Conservation (phyloP, 1,139 yeast genomes). For the Scheffersomyces insectosa region DNA sequence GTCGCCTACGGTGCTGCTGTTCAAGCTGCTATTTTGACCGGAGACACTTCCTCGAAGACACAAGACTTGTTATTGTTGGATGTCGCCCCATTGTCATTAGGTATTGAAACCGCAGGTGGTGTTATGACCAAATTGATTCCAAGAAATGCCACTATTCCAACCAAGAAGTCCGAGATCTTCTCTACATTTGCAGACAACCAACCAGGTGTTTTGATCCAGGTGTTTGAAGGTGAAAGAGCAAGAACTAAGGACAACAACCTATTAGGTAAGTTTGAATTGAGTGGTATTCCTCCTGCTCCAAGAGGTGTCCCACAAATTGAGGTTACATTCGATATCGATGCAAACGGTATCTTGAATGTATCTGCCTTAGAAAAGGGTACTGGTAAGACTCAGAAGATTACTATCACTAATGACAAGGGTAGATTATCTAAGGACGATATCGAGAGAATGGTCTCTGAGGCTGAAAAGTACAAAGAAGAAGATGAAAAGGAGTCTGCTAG, state of each 20-base stretch:
- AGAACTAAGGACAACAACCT: conserved; percentile 45
- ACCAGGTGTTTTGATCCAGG: conserved; percentile 49
- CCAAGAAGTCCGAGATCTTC: conserved; percentile 48
- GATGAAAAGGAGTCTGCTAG: conserved; percentile 82
- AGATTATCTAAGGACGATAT: conserved; percentile 29
- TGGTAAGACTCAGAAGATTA: conserved; percentile 72
- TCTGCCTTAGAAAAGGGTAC: conserved; percentile 49
- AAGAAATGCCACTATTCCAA: conserved; percentile 50
- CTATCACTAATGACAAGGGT: conserved; percentile 55
- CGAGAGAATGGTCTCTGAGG: conserved; percentile 36
- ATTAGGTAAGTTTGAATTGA: conserved; percentile 48
- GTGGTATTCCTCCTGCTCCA: conserved; percentile 52
- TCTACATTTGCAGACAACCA: conserved; percentile 52
- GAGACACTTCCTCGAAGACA: conserved; percentile 26
- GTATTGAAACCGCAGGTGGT: conserved; percentile 51
- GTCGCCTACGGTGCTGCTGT: conserved; percentile 74
- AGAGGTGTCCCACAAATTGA: conserved; percentile 52
- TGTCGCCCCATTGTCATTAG: conserved; percentile 49
- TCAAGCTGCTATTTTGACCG: conserved; percentile 30
- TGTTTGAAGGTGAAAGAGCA: conserved; percentile 50
- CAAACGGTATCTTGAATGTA: conserved; percentile 49
- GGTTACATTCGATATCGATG: conserved; percentile 47
- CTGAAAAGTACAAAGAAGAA: conserved; percentile 81
- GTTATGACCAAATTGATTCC: conserved; percentile 49
- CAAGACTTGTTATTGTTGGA: conserved; percentile 36